These are phyloP conservation scores for Barnettozyma wickerhamii DNA, from an alignment of 805 yeast species.

Conservation along the genomic window DNA sequence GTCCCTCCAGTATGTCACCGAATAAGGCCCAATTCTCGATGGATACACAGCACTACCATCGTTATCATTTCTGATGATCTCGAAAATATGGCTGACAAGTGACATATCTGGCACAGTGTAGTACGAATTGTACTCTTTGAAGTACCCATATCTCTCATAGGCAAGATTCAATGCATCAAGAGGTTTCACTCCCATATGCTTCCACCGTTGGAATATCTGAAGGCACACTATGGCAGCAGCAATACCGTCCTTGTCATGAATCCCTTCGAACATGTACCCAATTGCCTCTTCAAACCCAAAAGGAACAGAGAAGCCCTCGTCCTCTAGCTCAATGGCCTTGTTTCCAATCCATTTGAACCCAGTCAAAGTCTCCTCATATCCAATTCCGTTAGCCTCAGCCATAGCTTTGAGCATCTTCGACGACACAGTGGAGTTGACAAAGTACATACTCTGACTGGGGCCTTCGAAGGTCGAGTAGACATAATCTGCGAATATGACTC, in stretches of 20 bases:
- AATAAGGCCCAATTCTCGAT: conserved; percentile 47
- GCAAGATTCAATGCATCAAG: conserved; percentile 53
- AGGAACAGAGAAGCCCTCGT: conserved; percentile 64
- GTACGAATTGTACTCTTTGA: conserved; percentile 84
- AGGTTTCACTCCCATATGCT: conserved; percentile 33
- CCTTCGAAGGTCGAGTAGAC: conserved; percentile 29
- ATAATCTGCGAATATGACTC: conserved; percentile 74
- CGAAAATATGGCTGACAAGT: conserved; percentile 52
- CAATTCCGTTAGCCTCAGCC: conserved; percentile 59
- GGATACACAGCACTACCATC: conserved; percentile 35
- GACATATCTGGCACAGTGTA: conserved; percentile 57
- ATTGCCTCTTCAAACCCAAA: conserved; percentile 95
- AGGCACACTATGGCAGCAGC: conserved; percentile 73
- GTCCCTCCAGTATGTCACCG: conserved; percentile 72
- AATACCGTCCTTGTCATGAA: conserved; percentile 92
- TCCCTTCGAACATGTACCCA: conserved; percentile 83
- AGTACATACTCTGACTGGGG: conserved; percentile 38
- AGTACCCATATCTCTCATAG: conserved; percentile 67
- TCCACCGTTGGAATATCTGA: conserved; percentile 60
- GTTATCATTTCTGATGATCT: conserved; percentile 38
- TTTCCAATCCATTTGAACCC: conserved; percentile 99
- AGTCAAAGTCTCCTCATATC: conserved; percentile 78
- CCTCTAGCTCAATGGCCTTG: conserved; percentile 67
- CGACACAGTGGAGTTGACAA: conserved; percentile 89
- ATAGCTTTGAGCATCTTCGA: conserved; percentile 72